Evolutionary conservation across 257 asterid species (phyloP).

Genomic region (Solanum megistacrolobum): DNA sequence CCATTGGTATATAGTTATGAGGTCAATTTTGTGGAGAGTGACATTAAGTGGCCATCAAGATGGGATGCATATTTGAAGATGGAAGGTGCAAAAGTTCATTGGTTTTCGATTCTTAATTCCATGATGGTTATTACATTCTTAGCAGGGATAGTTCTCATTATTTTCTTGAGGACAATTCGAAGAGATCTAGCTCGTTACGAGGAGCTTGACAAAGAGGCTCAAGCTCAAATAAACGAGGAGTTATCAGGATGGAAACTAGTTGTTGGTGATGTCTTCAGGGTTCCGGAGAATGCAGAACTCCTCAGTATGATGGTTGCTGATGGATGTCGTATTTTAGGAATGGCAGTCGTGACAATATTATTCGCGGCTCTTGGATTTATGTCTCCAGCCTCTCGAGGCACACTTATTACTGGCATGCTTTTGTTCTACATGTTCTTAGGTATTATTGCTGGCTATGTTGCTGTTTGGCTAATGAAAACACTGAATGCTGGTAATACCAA

Average conservation of each 20-base stretch:
- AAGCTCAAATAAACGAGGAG: slow-evolving; percentile 12
- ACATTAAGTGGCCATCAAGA: slow-evolving; percentile 18
- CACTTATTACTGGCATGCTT: slow-evolving; percentile 14
- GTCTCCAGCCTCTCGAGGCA: slow-evolving; percentile 20
- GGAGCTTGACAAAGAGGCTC: slow-evolving; percentile 20
- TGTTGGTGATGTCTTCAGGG: slow-evolving; percentile 8
- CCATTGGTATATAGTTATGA: slow-evolving; percentile 8
- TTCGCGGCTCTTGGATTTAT: slow-evolving; percentile 18
- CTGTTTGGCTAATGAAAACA: slow-evolving; percentile 13
- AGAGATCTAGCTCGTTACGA: slow-evolving; percentile 15
- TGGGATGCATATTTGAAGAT: slow-evolving; percentile 21
- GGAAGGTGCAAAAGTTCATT: slow-evolving; percentile 22
- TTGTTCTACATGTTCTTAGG: slow-evolving; percentile 12
- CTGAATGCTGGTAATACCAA: not conserved
- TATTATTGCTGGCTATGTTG: slow-evolving; percentile 12
- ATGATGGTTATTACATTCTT: slow-evolving; percentile 13
- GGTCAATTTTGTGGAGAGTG: slow-evolving; percentile 18
- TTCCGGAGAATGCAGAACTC: slow-evolving; percentile 1
- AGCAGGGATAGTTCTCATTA: slow-evolving; percentile 11
- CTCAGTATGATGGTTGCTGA: slow-evolving; percentile 13
- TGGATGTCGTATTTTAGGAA: slow-evolving; percentile 15
- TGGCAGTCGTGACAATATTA: slow-evolving; percentile 12
- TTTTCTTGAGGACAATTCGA: slow-evolving; percentile 13
- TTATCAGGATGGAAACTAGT: slow-evolving; percentile 18
- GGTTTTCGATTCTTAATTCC: slow-evolving; percentile 17